A percentile compares a stretch with the other conserved stretches of the same genome.
Conservation (phyloP, 495 filamentous ascomycete species). For the Neurospora sublineolata region DNA sequence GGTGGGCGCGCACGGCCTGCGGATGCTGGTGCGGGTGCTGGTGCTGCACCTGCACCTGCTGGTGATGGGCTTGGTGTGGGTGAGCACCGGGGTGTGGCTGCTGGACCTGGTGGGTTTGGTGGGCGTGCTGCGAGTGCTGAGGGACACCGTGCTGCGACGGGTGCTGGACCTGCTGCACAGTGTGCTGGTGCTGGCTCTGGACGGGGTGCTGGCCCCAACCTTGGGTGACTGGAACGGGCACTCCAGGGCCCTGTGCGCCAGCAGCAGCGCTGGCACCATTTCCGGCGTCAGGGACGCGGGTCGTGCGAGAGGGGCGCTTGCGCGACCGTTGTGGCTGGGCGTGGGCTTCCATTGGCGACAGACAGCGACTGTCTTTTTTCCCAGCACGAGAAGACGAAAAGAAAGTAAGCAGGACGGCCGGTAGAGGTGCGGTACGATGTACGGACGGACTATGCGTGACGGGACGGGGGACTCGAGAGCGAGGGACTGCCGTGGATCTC, state of each 20-base stretch:
- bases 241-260: not conserved
- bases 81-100: conserved; percentile 6
- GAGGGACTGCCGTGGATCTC: not conserved
- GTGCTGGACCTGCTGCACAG: not conserved
- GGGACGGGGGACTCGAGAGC: not conserved
- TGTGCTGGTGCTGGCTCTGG: conserved; percentile 13
- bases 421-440: not conserved
- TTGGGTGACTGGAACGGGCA: conserved; percentile 4
- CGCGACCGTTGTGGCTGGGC: conserved; percentile 19
- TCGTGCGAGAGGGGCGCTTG: conserved; percentile 15
- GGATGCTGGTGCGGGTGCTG: conserved; percentile 4
- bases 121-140: conserved; percentile 1
- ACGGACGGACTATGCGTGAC: not conserved
- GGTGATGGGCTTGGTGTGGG: not conserved
- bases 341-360: conserved; percentile 11
- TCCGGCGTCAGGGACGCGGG: conserved; percentile 17
- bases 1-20: conserved; percentile 20
- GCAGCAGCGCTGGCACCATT: conserved; percentile 11
- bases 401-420: not conserved
- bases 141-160: not conserved
- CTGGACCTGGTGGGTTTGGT: conserved; percentile 2
- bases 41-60: not conserved
- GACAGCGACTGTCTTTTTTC: not conserved
- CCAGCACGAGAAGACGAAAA: not conserved
- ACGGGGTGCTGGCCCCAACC: conserved; percentile 10